phyloP scores from a whole-genome alignment of 106 monocot genomes.

The Narthecium ossifragum region DNA sequence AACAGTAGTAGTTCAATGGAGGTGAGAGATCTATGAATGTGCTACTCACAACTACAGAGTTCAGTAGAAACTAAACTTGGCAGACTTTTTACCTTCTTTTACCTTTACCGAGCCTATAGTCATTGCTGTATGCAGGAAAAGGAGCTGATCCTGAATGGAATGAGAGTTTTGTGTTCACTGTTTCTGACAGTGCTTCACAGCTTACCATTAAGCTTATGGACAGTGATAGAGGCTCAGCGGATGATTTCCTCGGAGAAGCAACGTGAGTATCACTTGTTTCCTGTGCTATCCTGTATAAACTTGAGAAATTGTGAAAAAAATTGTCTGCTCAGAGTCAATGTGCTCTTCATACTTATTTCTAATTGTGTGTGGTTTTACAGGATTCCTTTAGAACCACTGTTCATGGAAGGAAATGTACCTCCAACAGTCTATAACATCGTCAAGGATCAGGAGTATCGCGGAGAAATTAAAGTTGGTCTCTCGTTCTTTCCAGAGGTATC shows the following conservation, averaged over 20 bases:
- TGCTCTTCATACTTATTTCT: background rate
- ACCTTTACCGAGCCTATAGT: background rate
- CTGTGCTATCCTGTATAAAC: background rate
- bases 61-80: too few species aligned
- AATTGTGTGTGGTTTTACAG: conserved; percentile 28
- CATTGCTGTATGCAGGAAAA: conserved; percentile 11
- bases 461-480: conserved; percentile 87
- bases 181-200: conserved; percentile 27
- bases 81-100: too few species aligned
- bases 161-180: conserved; percentile 48
- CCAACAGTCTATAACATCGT: conserved; percentile 79
- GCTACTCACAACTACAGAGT: too few species aligned
- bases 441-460: conserved; percentile 66
- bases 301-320: background rate
- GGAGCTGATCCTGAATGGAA: conserved; percentile 59
- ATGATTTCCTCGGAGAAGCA: conserved; percentile 56
- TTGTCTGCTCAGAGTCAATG: background rate
- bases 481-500: conserved; percentile 48
- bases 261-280: conserved; percentile 21
- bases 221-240: conserved; percentile 23
- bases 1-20: too few species aligned
- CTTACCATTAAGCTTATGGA: conserved; percentile 51
- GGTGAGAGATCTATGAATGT: too few species aligned
- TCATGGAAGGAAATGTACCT: conserved; percentile 58
- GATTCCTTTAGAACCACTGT: conserved; percentile 59